These are phyloP conservation scores for Mortierella sp. DNA, from an alignment of 371 early-diverging fungal species.

Conservation along the genomic window DNA sequence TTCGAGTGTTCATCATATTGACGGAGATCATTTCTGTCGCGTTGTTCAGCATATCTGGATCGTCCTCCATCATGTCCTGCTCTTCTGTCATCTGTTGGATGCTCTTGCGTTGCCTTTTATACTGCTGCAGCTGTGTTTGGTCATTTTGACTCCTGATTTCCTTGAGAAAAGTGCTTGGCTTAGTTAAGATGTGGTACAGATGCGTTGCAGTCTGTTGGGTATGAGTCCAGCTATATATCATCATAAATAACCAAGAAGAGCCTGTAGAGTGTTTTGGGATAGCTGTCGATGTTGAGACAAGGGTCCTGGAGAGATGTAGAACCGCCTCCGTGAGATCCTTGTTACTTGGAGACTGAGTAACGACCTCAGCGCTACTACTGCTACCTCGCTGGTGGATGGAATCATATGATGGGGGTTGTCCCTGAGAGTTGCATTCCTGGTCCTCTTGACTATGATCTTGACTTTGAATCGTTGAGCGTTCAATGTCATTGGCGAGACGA, in stretches of 20 bases:
- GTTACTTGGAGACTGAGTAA: slow-evolving; percentile 22
- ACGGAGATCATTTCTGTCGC: slow-evolving; percentile 53
- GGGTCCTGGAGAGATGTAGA: slow-evolving; percentile 45
- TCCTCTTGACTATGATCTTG: neutral
- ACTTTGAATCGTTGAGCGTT: neutral
- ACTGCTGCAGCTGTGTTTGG: slow-evolving; percentile 11
- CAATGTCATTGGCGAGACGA: slow-evolving; percentile 14
- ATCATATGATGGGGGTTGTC: slow-evolving; percentile 36
- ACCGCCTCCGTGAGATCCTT: slow-evolving; percentile 44
- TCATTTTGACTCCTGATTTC: slow-evolving; percentile 30
- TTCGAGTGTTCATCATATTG: slow-evolving; percentile 44
- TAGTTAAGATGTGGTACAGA: slow-evolving; percentile 35
- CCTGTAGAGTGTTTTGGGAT: slow-evolving; percentile 19
- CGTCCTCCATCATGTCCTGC: slow-evolving; percentile 42
- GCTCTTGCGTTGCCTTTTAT: slow-evolving; percentile 35
- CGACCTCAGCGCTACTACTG: neutral
- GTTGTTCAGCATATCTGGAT: slow-evolving; percentile 34
- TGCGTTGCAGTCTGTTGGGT: slow-evolving; percentile 35
- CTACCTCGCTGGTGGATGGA: neutral
- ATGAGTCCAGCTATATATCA: slow-evolving; percentile 52
- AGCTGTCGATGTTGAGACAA: slow-evolving; percentile 22
- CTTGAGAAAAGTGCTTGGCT: slow-evolving; percentile 27
- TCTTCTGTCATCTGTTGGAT: slow-evolving; percentile 54
- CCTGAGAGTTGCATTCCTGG: neutral
- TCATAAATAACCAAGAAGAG: slow-evolving; percentile 53